Percentiles rank a stretch among this genome's conserved stretches.
Conservation (phyloP, 169 alveolate genomes). For the Cryptosporidium sp. region DNA sequence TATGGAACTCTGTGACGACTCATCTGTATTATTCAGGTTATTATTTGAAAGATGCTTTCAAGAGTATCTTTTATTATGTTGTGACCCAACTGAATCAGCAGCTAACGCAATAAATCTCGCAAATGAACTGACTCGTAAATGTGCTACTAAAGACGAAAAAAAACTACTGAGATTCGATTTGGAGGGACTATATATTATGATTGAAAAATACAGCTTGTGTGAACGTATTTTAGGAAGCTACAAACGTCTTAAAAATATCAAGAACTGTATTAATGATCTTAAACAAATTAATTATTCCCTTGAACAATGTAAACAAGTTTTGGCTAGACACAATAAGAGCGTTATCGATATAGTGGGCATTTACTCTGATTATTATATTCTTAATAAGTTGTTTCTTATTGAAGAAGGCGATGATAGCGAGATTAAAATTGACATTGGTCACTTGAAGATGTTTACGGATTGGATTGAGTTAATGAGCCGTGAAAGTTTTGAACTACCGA, state of each 20-base stretch:
- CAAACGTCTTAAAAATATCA: conserved; percentile 12
- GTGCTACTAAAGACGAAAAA: neutral
- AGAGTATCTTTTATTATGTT: conserved; percentile 34
- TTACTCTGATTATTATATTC: conserved; percentile 19
- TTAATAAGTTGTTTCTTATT: conserved; percentile 34
- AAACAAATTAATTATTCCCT: conserved; percentile 8
- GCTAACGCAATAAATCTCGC: conserved; percentile 36
- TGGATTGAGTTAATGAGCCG: conserved; percentile 24
- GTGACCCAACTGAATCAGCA: conserved; percentile 36
- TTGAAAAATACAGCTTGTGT: conserved; percentile 5
- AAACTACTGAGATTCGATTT: neutral
- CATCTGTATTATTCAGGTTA: neutral
- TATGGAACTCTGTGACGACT: conserved; percentile 5
- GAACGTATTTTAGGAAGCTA: conserved; percentile 19
- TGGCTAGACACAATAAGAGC: neutral
- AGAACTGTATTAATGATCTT: conserved; percentile 8
- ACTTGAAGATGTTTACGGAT: conserved; percentile 14
- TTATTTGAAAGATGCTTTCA: conserved; percentile 36
- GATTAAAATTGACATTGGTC: conserved; percentile 9
- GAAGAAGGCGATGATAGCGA: neutral
- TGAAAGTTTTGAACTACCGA: neutral
- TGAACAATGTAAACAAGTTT: neutral
- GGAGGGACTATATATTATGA: conserved; percentile 7
- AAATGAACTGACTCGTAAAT: conserved; percentile 1
- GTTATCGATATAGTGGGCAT: neutral